Conservation (phyloP, 768 basidiomycete genomes). For the Mycena rebaudengoi region DNA sequence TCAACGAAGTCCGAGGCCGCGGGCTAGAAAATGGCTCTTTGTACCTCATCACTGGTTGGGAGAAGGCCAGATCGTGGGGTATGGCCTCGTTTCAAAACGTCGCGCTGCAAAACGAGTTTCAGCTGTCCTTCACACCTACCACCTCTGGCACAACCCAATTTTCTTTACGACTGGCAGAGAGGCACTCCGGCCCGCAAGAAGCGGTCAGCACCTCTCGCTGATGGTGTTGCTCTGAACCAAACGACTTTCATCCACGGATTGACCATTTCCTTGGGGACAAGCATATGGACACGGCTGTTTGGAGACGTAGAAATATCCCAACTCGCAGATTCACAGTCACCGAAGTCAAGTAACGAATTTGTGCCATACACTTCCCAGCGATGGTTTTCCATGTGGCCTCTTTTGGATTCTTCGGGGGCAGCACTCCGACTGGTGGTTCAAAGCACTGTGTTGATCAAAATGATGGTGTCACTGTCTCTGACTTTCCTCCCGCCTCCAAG, state of each 20-base stretch:
- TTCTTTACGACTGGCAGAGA: constrained; percentile 1
- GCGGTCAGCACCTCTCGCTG: no score
- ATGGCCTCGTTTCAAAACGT: constrained; percentile 14
- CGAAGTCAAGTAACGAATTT: neutral
- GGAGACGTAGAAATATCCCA: neutral
- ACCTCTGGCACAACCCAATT: neutral
- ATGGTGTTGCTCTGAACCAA: neutral
- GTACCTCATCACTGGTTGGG: constrained; percentile 29
- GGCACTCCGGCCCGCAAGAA: neutral
- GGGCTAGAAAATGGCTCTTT: constrained; percentile 20
- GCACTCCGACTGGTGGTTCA: neutral
- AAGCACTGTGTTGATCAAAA: neutral
- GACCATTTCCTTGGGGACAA: constrained; percentile 5
- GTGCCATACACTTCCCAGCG: neutral
- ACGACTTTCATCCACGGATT: constrained; percentile 16
- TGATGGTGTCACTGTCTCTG: neutral
- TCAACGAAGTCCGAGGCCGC: constrained; percentile 10
- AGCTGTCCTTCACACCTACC: constrained; percentile 1
- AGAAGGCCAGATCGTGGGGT: constrained; percentile 25
- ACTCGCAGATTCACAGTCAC: neutral
- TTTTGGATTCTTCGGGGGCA: neutral
- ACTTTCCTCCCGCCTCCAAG: neutral
- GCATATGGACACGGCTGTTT: constrained; percentile 11
- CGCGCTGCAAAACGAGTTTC: neutral
- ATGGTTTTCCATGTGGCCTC: neutral